These are phyloP conservation scores for Pulveroboletus frians DNA, from an alignment of 768 basidiomycete genomes.

Conservation along the genomic window DNA sequence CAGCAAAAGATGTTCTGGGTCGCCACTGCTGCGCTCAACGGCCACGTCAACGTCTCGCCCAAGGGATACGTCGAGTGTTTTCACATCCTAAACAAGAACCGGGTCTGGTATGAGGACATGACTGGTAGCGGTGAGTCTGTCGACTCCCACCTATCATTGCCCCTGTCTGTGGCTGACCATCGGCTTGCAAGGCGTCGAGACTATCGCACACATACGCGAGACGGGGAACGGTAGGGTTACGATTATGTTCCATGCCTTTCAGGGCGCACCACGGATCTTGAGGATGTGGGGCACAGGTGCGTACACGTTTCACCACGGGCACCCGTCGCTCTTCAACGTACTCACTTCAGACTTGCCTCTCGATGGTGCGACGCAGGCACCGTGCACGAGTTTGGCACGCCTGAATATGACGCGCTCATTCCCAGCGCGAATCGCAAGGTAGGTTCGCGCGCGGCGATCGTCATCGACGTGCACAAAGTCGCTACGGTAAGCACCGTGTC, in stretches of 20 bases:
- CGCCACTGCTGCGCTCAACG: constrained; percentile 59
- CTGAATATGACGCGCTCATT: constrained; percentile 53
- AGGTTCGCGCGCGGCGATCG: constrained; percentile 57
- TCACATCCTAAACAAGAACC: constrained; percentile 47
- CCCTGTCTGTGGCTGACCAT: neutral
- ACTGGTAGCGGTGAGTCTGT: constrained; percentile 57
- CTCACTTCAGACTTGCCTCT: neutral
- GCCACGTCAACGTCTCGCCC: constrained; percentile 64
- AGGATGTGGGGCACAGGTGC: constrained; percentile 56
- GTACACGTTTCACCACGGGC: constrained; percentile 2
- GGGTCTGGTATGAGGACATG: constrained; percentile 72
- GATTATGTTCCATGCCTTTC: constrained; percentile 56
- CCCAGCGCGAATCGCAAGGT: constrained; percentile 42
- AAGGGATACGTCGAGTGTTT: constrained; percentile 60
- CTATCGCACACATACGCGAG: constrained; percentile 56
- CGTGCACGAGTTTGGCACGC: constrained; percentile 57
- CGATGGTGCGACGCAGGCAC: constrained; percentile 36
- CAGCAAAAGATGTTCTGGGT: constrained; percentile 71
- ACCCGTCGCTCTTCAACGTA: neutral
- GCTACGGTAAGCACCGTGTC: constrained; percentile 32
- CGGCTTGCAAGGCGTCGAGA: constrained; percentile 43
- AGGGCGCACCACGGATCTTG: constrained; percentile 54
- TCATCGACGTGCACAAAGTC: constrained; percentile 60
- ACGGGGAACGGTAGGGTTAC: constrained; percentile 53
- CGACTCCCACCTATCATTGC: neutral